phyloP scores from a whole-genome alignment of 140 eudicot genomes.

The Cichorium intybus region DNA sequence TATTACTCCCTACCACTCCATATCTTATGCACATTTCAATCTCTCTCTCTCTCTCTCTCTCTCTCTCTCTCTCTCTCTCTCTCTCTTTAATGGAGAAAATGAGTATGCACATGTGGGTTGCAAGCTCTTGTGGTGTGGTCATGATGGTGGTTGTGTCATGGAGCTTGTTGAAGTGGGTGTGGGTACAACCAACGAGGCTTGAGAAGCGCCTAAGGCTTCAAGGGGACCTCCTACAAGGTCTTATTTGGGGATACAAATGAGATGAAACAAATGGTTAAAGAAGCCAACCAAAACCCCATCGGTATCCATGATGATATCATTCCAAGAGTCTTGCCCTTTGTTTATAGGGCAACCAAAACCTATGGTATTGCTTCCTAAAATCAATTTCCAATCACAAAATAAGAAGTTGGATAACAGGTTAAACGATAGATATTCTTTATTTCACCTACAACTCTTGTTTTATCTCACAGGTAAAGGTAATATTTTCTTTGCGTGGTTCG shows the following conservation, averaged over 20 bases:
- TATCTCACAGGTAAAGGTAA: slow-evolving; percentile 30
- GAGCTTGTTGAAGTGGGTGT: slow-evolving; percentile 38
- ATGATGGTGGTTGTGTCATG: slow-evolving; percentile 19
- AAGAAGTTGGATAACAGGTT: not conserved
- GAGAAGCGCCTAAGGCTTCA: slow-evolving; percentile 34
- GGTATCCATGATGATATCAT: slow-evolving; percentile 28
- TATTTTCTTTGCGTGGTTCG: slow-evolving; percentile 35
- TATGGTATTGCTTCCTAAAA: slow-evolving; percentile 20
- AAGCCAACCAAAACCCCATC: slow-evolving; percentile 34
- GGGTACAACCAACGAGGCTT: slow-evolving; percentile 35
- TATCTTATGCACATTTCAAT: not conserved
- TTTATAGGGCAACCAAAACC: slow-evolving; percentile 14
- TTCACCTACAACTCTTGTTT: not conserved
- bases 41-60: not conserved
- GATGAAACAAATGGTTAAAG: slow-evolving; percentile 13
- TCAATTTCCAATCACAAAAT: not conserved
- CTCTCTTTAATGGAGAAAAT: slow-evolving; percentile 18
- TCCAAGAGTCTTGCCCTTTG: slow-evolving; percentile 36
- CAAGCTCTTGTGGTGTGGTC: slow-evolving; percentile 25
- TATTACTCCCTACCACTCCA: slow-evolving; percentile 1
- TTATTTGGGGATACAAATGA: slow-evolving; percentile 30
- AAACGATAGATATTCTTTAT: not conserved
- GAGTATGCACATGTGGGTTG: slow-evolving; percentile 13
- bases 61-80: not conserved
- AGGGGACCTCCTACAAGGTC: slow-evolving; percentile 34